Conservation (phyloP, 139 green algal species). For the Coelastrella sp. region DNA sequence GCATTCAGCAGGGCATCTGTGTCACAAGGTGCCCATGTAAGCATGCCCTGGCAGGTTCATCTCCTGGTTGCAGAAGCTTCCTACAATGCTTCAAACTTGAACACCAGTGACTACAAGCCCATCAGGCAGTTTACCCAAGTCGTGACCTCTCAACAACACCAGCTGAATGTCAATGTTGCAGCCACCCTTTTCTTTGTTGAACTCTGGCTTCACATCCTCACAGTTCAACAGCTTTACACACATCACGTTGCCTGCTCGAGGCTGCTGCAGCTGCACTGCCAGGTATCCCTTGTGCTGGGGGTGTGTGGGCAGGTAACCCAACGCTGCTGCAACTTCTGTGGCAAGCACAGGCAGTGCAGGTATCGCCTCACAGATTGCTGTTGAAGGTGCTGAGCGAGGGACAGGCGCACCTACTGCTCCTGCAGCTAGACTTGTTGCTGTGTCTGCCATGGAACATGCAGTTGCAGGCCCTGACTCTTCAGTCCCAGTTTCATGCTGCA, state of each 20-base stretch:
- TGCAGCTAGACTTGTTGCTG: too few relatives aligned
- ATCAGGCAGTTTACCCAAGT: neutral
- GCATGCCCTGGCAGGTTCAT: too few relatives aligned
- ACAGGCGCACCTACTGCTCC: neutral
- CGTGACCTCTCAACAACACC: constrained; percentile 24
- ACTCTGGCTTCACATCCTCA: constrained; percentile 27
- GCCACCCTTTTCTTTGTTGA: neutral
- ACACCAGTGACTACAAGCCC: neutral
- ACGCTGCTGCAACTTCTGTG: constrained; percentile 14
- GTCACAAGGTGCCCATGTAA: too few relatives aligned
- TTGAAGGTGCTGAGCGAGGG: neutral
- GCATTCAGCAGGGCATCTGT: too few relatives aligned
- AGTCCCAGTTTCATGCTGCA: too few relatives aligned
- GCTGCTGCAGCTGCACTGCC: constrained; percentile 13
- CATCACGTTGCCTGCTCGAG: neutral
- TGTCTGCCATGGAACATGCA: too few relatives aligned
- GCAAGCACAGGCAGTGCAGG: neutral
- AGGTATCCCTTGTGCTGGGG: neutral
- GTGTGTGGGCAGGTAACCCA: neutral
- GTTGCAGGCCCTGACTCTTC: too few relatives aligned
- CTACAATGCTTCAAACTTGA: too few relatives aligned
- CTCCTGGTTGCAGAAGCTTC: too few relatives aligned
- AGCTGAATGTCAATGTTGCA: constrained; percentile 35
- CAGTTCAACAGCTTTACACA: constrained; percentile 21
- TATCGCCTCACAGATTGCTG: neutral